Base-by-base conservation (phyloP, 495 filamentous ascomycete genomes). In the Sordaria brevicollis region DNA sequence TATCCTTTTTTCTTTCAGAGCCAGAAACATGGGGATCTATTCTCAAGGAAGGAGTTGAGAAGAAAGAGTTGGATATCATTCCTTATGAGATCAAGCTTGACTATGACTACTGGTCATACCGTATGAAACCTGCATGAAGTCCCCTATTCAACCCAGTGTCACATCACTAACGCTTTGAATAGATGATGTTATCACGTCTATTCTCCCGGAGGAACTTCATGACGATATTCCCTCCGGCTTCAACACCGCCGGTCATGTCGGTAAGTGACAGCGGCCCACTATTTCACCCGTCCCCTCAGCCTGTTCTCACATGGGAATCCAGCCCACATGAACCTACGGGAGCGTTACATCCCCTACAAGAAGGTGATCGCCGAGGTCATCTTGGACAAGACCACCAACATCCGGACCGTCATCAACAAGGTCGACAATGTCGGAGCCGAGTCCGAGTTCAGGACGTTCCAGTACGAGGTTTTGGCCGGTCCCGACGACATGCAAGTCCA, bases 341-440 rank as follows among this genome's bases (percentile, higher is more conserved):
- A 91, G 13, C 83, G 86, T 68, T 97, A 89, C 74, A 81, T 91
- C 3, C 92, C 91, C 3, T 96, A 96, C 80, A 95, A 93, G 78
- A 75, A 89, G 69, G 74, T 98, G 0, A 92, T 98, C 57, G 95
- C 92, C 4, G 78, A 92, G 73, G 88, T 98, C 19, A 78, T 98
- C 17, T 81, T 91, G 62, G 94, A 97, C 83, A 99, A 99, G 80
- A 96, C 94, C 78, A 82, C 81, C 3, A 66, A 76, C 25, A 86
- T 96, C 71, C 84, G 83, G 37, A 98, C 96, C 3, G 93, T 99
- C 71, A 97, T 99, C 82, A 96, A 97, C 83, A 99, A 99, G 75
- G 87, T 90, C 66, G 90, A 96, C 80, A 88, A 91, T 74, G 93
- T 98, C 8, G 96, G 94, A 68, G 84, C 87, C 17, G 87, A 91